Evolutionary conservation across 805 yeast species (phyloP), one percentile per base, ranked within the genome.

Genomic region (Candida broadrunensis): DNA sequence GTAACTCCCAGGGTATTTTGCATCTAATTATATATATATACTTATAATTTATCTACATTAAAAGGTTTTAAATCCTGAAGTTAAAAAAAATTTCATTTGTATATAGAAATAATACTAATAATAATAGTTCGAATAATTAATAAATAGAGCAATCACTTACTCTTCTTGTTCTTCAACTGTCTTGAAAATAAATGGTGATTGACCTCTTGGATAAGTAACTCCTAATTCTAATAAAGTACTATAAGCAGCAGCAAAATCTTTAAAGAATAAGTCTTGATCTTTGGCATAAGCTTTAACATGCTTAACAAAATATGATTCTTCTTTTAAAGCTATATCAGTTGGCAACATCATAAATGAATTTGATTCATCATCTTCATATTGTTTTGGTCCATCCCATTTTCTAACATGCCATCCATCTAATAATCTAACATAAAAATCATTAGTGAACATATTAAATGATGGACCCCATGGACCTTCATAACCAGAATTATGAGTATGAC

Each of bases 121-220:
- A 21, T 21, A 21, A 21, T 21, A 9, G 9, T 19, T 31, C 23
- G 29, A 13, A 16, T 32, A 16, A 12, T 32, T 31, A 19, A 15
- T 31, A 31, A 31, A 16, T 31, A 31, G 6, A 26, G 23, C 14
- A 15, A 29, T 18, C 6, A 13, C 14, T 13, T 26, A 26, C 9
- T 45, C 46, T 24, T 67, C 78, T 67, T 84, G 89, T 38, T 84
- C 89, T 31, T 83, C 89, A 44, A 86, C 64, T 26, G 91, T 82
- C 61, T 81, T 72, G 63, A 84, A 83, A 34, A 55, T 56, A 53
- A 69, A 67, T n/a, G 63, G 63, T 47, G 68, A 60, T 21, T 70
- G 56, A 25, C 67, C 64, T 15, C 71, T 63, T 11, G 83, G 84
- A 59, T 83, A 85, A 5, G 57, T 45, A 36, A 64, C 49, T 23